Conservation (phyloP, 306 rosid genomes). For the Luffa aegyptiaca region DNA sequence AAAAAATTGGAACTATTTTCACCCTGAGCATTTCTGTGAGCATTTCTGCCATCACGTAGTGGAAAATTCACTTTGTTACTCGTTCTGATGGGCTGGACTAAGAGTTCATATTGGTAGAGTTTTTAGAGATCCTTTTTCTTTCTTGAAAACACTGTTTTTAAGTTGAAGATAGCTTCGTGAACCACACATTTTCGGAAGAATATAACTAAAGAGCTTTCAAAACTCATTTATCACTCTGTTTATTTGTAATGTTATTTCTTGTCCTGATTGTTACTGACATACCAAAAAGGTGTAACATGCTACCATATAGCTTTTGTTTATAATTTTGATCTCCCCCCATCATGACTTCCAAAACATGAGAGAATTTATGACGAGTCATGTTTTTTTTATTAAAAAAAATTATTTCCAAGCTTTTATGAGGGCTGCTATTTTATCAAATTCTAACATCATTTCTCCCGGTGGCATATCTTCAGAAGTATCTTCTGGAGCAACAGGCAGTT, state of each 20-base stretch:
- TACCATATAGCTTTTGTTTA: neutral
- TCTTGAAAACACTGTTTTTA: neutral
- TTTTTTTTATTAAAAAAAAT: neutral
- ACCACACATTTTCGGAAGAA: neutral
- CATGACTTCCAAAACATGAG: neutral
- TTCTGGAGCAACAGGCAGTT: slow-evolving; percentile 76
- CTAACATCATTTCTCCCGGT: neutral
- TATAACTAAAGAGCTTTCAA: neutral
- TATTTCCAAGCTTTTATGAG: neutral
- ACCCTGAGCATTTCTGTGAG: neutral
- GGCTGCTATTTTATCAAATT: neutral
- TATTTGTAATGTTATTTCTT: neutral
- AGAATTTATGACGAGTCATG: neutral
- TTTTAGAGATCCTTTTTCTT: neutral
- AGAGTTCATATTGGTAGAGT: neutral
- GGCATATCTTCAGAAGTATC: slow-evolving; percentile 55
- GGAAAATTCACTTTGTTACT: neutral
- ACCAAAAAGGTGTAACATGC: neutral
- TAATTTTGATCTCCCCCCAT: neutral
- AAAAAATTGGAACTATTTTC: neutral
- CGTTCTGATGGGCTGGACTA: neutral
- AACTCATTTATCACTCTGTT: neutral
- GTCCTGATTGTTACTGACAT: neutral
- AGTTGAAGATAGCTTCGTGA: neutral
- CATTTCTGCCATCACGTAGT: neutral